These are phyloP conservation scores for Chaetomium olivaceum DNA, from an alignment of 2,329 filamentous ascomycete genomes.

Conservation along the genomic window DNA sequence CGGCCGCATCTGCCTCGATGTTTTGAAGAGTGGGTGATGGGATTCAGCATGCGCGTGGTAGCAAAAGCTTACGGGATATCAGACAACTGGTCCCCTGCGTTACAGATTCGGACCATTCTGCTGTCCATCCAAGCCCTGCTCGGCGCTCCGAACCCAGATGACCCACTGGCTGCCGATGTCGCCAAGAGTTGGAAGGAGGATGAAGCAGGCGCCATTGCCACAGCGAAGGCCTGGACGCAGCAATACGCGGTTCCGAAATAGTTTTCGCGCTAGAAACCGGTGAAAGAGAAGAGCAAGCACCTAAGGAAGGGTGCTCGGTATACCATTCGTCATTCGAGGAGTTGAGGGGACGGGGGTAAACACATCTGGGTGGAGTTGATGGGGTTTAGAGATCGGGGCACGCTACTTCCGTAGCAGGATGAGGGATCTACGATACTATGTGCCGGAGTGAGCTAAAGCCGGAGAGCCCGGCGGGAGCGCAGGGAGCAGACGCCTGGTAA, in stretches of 20 bases:
- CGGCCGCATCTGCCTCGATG: conserved; percentile 93
- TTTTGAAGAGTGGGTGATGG: conserved; percentile 79
- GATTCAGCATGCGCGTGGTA: conserved; percentile 1
- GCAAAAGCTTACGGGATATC: conserved; percentile 7
- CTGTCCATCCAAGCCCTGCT: conserved; percentile 96
- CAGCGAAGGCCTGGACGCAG: conserved; percentile 87
- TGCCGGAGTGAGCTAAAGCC: background rate
- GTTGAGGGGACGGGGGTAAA: conserved; percentile 4
- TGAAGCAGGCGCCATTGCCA: conserved; percentile 87
- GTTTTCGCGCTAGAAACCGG: background rate
- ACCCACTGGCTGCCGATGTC: conserved; percentile 96
- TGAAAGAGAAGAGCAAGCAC: background rate
- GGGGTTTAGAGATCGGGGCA: background rate
- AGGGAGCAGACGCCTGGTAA: background rate
- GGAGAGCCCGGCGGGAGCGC: background rate
- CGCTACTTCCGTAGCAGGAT: background rate
- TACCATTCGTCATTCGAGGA: conserved; percentile 2
- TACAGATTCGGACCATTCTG: conserved; percentile 98
- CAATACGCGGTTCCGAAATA: conserved; percentile 67
- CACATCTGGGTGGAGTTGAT: conserved; percentile 6
- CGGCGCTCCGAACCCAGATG: conserved; percentile 94
- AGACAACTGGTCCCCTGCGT: conserved; percentile 98
- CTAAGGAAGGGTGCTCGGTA: background rate
- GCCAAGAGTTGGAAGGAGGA: conserved; percentile 98
- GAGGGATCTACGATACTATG: background rate